Evolutionary conservation across 805 yeast genomes (phyloP), one percentile per base, ranked within the genome.

Genomic region (Kluyveromyces aestuarii): DNA sequence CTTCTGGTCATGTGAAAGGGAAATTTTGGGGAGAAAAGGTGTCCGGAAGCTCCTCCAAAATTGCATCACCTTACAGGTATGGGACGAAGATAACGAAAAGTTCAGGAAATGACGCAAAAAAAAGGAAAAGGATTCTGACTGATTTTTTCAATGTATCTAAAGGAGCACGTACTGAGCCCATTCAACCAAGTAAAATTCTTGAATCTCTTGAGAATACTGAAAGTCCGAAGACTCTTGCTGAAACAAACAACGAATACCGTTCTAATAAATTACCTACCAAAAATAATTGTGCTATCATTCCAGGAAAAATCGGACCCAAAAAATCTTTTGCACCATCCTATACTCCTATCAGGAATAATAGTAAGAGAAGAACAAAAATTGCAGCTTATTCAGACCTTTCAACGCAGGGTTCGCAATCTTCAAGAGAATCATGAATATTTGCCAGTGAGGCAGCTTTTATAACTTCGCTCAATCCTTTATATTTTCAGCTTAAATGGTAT

Each of bases 251-350:
- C 8, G 35, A 30, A 2, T 11, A 3, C 4, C 35, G 4, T 30
- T 30, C 35, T 30, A 13, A 10, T 13, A 8, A 30, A 10, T 5
- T 2, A 13, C 14, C 8, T 30, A 30, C 11, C 35, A 30, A 11
- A 30, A 30, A 30, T 11, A 7, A 30, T 30, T 2, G 14, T 13
- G 14, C 35, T 13, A 30, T 30, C 14, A 13, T 30, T 30, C 7
- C 35, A 11, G 35, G 11, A 11, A 13, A 30, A 30, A 30, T 5
- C 14, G 14, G 7, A 30, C 35, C 35, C 8, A 43, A 33, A 6
- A 33, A 36, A 36, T 33, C 39, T 9, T 43, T 43, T 43, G 45
- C 45, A 8, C 45, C 45, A 13, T 27, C 45, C 21, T 43, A 43
- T 25, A 43, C 39, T 6, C 45, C 45, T n/a, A 38, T 43, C 4